A percentile compares a stretch with the other conserved stretches of the same genome.
Conservation (phyloP, 225 moss, liverwort and hornwort species). For the Bryum argenteum region DNA sequence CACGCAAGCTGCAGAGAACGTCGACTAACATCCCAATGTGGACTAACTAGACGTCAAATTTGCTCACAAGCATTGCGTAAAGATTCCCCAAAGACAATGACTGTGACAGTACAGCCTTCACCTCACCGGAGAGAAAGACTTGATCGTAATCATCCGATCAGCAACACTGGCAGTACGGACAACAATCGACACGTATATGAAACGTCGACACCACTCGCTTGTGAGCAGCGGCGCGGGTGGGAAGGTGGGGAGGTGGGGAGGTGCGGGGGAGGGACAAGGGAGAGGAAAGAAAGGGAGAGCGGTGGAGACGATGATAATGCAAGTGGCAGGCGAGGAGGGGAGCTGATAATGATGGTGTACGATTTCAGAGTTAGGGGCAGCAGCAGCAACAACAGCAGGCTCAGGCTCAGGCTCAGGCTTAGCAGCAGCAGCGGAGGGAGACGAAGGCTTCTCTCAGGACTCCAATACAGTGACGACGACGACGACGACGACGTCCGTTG, state of each 20-base stretch:
- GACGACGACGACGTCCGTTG: constrained; percentile 34
- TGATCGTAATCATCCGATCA: constrained; percentile 25
- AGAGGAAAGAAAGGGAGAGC: constrained; percentile 12
- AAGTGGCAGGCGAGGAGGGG: constrained; percentile 20
- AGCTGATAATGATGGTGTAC: constrained; percentile 39
- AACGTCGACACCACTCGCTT: constrained; percentile 29
- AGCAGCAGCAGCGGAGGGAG: too few species aligned
- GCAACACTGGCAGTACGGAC: constrained; percentile 23
- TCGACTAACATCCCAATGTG: constrained; percentile 19
- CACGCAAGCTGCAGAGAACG: not conserved
- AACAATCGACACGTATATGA: constrained; percentile 32
- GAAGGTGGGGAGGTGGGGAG: constrained; percentile 11
- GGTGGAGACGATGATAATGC: constrained; percentile 29
- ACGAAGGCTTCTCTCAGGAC: too few species aligned
- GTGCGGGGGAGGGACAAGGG: constrained; percentile 12
- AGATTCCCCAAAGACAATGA: constrained; percentile 30
- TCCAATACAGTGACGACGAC: too few species aligned
- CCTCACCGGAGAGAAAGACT: constrained; percentile 30
- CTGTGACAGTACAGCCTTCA: constrained; percentile 24
- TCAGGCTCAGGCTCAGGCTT: too few species aligned
- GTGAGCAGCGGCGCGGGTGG: constrained; percentile 22
- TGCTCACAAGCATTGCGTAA: constrained; percentile 30
- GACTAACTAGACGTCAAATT: constrained; percentile 5
- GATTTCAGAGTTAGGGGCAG: constrained; percentile 12
- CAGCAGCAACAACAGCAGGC: constrained; percentile 12